A percentile compares a stretch with the other conserved stretches of the same genome.
Conservation (phyloP, 768 basidiomycete genomes). For the Fomitopsis serialis region DNA sequence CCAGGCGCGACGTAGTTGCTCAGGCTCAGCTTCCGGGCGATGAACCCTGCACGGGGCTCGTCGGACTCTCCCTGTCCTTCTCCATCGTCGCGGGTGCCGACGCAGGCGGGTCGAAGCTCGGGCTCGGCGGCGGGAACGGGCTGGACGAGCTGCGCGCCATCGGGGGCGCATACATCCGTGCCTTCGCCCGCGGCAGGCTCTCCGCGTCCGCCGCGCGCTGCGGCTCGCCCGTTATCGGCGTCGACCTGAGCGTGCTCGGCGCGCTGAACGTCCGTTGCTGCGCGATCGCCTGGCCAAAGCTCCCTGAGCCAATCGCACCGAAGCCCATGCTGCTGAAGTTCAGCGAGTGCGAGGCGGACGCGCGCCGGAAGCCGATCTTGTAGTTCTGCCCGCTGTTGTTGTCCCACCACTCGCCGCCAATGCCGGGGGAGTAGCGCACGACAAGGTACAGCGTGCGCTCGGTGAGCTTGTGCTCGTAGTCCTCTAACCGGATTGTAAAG, state of each 20-base stretch:
- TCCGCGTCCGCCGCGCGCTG: conserved; percentile 5
- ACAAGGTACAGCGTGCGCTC: conserved; percentile 57
- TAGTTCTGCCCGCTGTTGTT: conserved; percentile 82
- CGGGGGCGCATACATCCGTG: neutral
- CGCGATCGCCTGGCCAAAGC: neutral
- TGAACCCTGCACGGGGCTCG: conserved; percentile 15
- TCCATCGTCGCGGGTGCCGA: neutral
- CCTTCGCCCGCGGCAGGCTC: conserved; percentile 3
- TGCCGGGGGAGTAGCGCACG: conserved; percentile 41
- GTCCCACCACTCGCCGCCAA: conserved; percentile 88
- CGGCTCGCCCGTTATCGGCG: conserved; percentile 18
- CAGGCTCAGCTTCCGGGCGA: conserved; percentile 32
- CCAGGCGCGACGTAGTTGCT: conserved; percentile 48
- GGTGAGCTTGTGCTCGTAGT: conserved; percentile 48
- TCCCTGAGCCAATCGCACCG: neutral
- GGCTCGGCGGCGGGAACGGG: neutral
- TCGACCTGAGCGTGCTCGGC: conserved; percentile 21
- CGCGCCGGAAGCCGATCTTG: conserved; percentile 54
- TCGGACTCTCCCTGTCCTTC: neutral
- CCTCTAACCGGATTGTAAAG: conserved; percentile 66
- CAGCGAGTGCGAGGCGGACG: conserved; percentile 10
- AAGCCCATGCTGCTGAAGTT: conserved; percentile 6
- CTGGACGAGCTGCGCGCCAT: neutral
- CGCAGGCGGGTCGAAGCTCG: neutral
- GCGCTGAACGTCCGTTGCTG: conserved; percentile 28